A percentile compares a stretch with the other conserved stretches of the same genome.
Evolutionary conservation across 2,329 filamentous ascomycete genomes (phyloP).

Genomic region (Coniochaeta hoffmannii): DNA sequence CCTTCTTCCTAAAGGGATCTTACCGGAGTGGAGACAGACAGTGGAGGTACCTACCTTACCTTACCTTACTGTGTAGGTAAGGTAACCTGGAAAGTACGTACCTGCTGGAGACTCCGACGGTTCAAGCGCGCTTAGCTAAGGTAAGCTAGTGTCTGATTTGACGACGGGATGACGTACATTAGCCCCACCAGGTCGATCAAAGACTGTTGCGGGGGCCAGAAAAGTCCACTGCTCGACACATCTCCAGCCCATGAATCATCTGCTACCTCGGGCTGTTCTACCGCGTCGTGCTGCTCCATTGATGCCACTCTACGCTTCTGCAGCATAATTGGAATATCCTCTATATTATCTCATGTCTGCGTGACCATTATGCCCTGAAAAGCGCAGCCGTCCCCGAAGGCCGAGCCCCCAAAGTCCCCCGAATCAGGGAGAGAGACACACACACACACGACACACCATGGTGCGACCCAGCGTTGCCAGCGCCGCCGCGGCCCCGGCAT

Average conservation of each 20-base stretch:
- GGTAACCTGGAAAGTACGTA: too few relatives aligned
- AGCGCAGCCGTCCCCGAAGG: background rate
- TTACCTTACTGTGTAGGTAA: too few relatives aligned
- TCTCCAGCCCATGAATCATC: background rate
- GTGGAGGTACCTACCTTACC: too few relatives aligned
- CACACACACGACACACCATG: conserved; percentile 9
- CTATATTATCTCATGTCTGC: background rate
- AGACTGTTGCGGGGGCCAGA: background rate
- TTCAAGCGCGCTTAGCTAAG: too few relatives aligned
- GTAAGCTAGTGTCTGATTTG: background rate
- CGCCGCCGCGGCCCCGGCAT: conserved; percentile 8
- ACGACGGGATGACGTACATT: background rate
- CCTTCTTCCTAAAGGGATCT: too few relatives aligned
- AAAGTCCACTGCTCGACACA: background rate
- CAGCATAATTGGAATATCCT: too few relatives aligned
- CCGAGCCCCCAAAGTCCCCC: too few relatives aligned
- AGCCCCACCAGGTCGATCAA: background rate
- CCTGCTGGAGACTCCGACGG: too few relatives aligned
- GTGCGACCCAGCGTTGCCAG: conserved; percentile 10
- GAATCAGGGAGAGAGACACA: too few relatives aligned
- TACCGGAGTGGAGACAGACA: too few relatives aligned
- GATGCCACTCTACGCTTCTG: background rate
- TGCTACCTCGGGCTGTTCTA: background rate
- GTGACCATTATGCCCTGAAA: background rate
- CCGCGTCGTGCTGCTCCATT: background rate